Conservation (phyloP, 441 rosid genomes). For the Syzygium syzygioides region DNA sequence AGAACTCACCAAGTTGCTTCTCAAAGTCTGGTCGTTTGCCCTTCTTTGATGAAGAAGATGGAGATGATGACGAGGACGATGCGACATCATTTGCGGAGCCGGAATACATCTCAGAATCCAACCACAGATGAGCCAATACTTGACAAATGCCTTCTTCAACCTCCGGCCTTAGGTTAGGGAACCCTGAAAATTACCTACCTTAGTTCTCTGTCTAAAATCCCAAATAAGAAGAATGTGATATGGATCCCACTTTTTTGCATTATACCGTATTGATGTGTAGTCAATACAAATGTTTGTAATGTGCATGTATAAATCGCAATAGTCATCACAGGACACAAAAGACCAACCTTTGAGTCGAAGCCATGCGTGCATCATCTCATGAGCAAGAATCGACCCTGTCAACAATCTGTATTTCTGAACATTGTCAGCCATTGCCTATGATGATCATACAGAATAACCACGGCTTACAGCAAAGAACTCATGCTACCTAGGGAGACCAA, state of each 20-base stretch:
- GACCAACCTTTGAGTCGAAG: neutral
- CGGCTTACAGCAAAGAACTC: neutral
- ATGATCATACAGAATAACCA: neutral
- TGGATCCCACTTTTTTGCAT: neutral
- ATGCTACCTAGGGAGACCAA: neutral
- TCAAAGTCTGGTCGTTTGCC: neutral
- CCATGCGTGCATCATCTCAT: conserved; percentile 9
- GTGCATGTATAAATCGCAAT: neutral
- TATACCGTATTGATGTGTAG: neutral
- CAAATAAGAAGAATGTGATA: neutral
- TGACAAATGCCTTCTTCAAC: conserved; percentile 19
- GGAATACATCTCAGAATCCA: conserved; percentile 5
- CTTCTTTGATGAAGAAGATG: neutral
- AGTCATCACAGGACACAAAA: neutral
- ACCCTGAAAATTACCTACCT: neutral
- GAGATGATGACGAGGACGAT: neutral
- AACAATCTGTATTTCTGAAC: neutral
- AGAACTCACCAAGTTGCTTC: neutral
- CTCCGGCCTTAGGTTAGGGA: neutral
- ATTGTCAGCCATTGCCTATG: neutral
- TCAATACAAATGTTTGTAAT: neutral
- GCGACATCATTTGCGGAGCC: neutral
- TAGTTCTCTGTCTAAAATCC: neutral
- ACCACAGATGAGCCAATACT: conserved; percentile 10
- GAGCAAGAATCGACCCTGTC: conserved; percentile 9